phyloP scores from a whole-genome alignment of 2,329 filamentous ascomycete genomes.

The Diaporthe humulicola region DNA sequence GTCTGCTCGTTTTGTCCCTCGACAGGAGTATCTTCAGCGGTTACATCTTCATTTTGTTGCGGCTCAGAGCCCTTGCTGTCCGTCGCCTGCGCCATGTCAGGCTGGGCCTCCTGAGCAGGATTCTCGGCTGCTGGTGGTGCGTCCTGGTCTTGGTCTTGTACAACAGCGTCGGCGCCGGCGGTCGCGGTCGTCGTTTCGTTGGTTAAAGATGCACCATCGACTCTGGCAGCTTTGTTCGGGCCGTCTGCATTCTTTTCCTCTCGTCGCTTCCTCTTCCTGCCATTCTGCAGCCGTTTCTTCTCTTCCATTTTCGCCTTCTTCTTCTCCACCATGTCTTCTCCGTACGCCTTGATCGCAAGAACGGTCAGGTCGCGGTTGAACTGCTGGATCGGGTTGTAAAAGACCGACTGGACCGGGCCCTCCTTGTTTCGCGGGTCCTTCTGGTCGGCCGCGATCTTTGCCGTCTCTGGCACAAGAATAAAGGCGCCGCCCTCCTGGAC shows the following conservation, averaged over 20 bases:
- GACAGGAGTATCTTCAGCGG: constrained; percentile 8
- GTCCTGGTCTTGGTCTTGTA: not conserved
- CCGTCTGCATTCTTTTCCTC: constrained; percentile 47
- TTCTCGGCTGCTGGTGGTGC: not conserved
- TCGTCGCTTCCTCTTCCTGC: constrained; percentile 58
- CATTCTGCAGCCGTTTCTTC: constrained; percentile 54
- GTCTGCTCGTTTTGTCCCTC: constrained; percentile 1
- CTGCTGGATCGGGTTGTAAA: constrained; percentile 99
- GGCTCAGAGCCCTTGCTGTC: not conserved
- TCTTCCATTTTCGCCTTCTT: constrained; percentile 54
- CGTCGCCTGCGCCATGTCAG: not conserved
- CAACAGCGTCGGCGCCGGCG: constrained; percentile 33
- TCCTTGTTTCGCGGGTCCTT: constrained; percentile 55
- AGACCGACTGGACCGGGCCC: constrained; percentile 82
- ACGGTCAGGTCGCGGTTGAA: constrained; percentile 98
- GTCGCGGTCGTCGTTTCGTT: constrained; percentile 26
- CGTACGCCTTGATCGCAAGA: constrained; percentile 90
- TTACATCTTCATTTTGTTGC: not conserved
- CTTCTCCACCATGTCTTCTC: constrained; percentile 66
- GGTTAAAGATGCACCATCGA: constrained; percentile 17
- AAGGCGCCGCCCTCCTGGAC: constrained; percentile 69
- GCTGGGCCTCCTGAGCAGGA: not conserved
- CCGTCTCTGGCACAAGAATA: constrained; percentile 65
- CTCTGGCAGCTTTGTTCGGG: constrained; percentile 31
- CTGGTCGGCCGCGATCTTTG: constrained; percentile 47